phyloP scores from a whole-genome alignment of 768 basidiomycete genomes.

The Fomitopsis serialis region DNA sequence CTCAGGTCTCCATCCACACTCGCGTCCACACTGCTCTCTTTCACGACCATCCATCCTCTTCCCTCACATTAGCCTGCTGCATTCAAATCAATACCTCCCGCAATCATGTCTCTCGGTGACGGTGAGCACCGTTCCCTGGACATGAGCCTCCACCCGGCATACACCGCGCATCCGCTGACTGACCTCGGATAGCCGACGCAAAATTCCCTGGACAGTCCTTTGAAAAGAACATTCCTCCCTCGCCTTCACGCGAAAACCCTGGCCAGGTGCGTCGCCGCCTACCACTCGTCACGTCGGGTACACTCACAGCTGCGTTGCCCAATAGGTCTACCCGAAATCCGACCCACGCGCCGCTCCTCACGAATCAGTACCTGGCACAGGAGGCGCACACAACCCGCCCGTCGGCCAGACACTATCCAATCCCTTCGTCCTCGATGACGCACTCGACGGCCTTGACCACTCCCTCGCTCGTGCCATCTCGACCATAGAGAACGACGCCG shows the following conservation, averaged over 20 bases:
- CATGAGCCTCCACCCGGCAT: too few relatives aligned
- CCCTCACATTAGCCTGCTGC: too few relatives aligned
- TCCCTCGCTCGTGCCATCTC: slow-evolving; percentile 38
- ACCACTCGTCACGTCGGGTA: too few relatives aligned
- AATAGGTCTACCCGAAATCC: slow-evolving; percentile 47
- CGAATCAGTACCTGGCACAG: slow-evolving; percentile 18
- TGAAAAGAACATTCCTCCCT: slow-evolving; percentile 34
- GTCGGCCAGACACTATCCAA: slow-evolving; percentile 34
- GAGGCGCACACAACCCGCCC: slow-evolving; percentile 13
- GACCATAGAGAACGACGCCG: slow-evolving; percentile 39
- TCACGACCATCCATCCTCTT: too few relatives aligned
- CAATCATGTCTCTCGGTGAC: too few relatives aligned
- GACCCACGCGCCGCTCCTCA: slow-evolving; percentile 29
- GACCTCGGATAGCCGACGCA: slow-evolving; percentile 24
- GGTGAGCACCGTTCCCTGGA: too few relatives aligned
- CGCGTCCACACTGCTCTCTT: too few relatives aligned
- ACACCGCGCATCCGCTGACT: background rate
- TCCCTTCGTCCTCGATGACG: slow-evolving; percentile 39
- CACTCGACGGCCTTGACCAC: slow-evolving; percentile 38
- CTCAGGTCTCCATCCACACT: too few relatives aligned
- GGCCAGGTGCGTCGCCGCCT: slow-evolving; percentile 34
- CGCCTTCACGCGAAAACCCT: slow-evolving; percentile 41
- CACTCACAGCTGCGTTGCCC: too few relatives aligned
- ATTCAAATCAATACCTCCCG: too few relatives aligned
- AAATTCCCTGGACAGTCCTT: slow-evolving; percentile 35